Percentiles rank a stretch among this genome's conserved stretches.
phyloP scores from a whole-genome alignment of 73 alveolate genomes.

The Tetrahymena borealis region DNA sequence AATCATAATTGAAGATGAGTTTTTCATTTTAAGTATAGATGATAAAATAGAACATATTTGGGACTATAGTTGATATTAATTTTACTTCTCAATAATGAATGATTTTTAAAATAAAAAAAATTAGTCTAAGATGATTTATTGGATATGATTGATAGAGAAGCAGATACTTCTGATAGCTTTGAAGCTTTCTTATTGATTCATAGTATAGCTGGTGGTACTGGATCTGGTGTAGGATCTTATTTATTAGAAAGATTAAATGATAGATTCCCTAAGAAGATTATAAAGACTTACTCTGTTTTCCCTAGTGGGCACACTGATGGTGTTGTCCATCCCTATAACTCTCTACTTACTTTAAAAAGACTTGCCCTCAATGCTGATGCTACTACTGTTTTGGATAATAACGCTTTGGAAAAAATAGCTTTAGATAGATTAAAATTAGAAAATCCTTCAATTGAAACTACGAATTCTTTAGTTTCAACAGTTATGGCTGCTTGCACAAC shows the following conservation, averaged over 20 bases:
- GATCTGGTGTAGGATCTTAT: constrained; percentile 98
- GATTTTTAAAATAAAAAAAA: background rate
- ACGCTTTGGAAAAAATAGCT: constrained; percentile 95
- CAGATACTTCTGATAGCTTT: constrained; percentile 96
- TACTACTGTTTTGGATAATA: constrained; percentile 96
- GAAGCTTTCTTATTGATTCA: constrained; percentile 90
- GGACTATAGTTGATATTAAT: too few relatives aligned
- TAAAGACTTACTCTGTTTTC: constrained; percentile 89
- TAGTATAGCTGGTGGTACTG: constrained; percentile 98
- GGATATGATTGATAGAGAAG: constrained; percentile 98
- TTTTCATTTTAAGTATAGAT: too few relatives aligned
- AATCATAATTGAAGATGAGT: too few relatives aligned
- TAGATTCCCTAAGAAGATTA: constrained; percentile 85
- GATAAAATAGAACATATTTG: too few relatives aligned
- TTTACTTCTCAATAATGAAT: background rate
- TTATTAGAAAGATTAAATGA: constrained; percentile 94
- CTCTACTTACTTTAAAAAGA: constrained; percentile 64
- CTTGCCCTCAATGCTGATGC: constrained; percentile 92
- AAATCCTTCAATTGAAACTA: constrained; percentile 89
- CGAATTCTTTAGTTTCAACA: constrained; percentile 88
- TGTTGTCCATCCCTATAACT: constrained; percentile 97
- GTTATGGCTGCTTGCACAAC: constrained; percentile 98
- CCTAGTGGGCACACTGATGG: constrained; percentile 92
- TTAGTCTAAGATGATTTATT: constrained; percentile 78
- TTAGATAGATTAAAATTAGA: constrained; percentile 89